Percentiles rank a stretch among this genome's conserved stretches.
phyloP scores from a whole-genome alignment of 495 filamentous ascomycete genomes.

The Echria macrotheca region DNA sequence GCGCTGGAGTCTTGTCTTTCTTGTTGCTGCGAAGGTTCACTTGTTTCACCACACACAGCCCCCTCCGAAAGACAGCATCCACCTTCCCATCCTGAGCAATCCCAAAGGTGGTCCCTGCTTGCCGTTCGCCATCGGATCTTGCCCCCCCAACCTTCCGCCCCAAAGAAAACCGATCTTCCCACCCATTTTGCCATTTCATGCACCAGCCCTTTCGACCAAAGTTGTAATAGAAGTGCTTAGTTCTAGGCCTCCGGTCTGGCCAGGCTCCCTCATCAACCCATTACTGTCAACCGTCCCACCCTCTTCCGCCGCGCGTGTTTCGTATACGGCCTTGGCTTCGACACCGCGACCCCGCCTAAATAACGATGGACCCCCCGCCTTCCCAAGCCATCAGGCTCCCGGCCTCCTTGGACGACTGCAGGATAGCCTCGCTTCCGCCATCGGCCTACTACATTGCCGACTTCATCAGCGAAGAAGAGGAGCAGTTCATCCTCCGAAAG shows the following conservation, averaged over 20 bases:
- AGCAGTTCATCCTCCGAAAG: conserved; percentile 63
- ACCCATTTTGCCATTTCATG: conserved; percentile 10
- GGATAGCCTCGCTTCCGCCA: conserved; percentile 55
- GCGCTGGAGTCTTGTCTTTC: too few relatives aligned
- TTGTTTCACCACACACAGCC: conserved; percentile 12
- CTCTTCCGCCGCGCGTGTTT: too few relatives aligned
- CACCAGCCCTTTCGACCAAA: too few relatives aligned
- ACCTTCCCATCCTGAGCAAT: neutral
- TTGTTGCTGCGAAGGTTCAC: too few relatives aligned
- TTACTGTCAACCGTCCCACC: too few relatives aligned
- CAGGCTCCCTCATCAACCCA: too few relatives aligned
- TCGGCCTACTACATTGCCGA: conserved; percentile 80
- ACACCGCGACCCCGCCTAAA: neutral
- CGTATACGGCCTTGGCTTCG: too few relatives aligned
- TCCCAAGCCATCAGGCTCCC: conserved; percentile 24
- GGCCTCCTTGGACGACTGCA: conserved; percentile 43
- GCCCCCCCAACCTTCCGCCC: neutral
- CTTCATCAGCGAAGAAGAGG: conserved; percentile 77
- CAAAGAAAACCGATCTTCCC: neutral
- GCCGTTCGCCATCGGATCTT: neutral
- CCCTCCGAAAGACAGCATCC: neutral
- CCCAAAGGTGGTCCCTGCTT: too few relatives aligned
- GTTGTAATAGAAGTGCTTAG: too few relatives aligned
- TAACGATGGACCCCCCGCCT: conserved; percentile 12
- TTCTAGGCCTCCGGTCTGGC: too few relatives aligned